Evolutionary conservation across 495 filamentous ascomycete species (phyloP).

Genomic region (Aspergillus affinis): DNA sequence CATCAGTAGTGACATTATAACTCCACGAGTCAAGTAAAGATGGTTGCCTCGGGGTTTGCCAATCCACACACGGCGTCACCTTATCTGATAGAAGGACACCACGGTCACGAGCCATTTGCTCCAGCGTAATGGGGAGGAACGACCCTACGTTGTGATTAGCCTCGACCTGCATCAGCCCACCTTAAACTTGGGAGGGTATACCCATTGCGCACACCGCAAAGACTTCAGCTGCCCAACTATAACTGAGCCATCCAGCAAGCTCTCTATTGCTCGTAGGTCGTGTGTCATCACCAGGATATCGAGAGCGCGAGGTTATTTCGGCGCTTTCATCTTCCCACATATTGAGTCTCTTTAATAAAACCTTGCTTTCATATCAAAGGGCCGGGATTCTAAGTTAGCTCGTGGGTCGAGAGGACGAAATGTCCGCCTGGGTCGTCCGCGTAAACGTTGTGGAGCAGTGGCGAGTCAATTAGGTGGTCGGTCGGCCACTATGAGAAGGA

Average conservation of each 20-base stretch:
- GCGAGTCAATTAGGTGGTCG: not conserved
- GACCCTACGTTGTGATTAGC: constrained; percentile 57
- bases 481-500: too few species aligned
- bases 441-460: not conserved
- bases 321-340: constrained; percentile 27
- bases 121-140: constrained; percentile 95
- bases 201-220: constrained; percentile 91
- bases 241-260: constrained; percentile 91
- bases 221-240: constrained; percentile 96
- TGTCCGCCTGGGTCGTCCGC: not conserved
- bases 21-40: constrained; percentile 14
- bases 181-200: constrained; percentile 29
- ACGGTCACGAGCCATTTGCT: constrained; percentile 87
- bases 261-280: constrained; percentile 84
- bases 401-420: not conserved
- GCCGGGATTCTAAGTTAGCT: not conserved
- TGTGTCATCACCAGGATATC: constrained; percentile 82
- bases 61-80: constrained; percentile 64
- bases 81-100: constrained; percentile 79
- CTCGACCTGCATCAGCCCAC: not conserved
- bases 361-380: not conserved
- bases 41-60: constrained; percentile 34
- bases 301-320: constrained; percentile 25
- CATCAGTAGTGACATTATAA: not conserved
- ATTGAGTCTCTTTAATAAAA: constrained; percentile 11